A percentile compares a stretch with the other conserved stretches of the same genome.
phyloP scores from a whole-genome alignment of 1,284 basidiomycete species.

The Porphyrellus sp. region DNA sequence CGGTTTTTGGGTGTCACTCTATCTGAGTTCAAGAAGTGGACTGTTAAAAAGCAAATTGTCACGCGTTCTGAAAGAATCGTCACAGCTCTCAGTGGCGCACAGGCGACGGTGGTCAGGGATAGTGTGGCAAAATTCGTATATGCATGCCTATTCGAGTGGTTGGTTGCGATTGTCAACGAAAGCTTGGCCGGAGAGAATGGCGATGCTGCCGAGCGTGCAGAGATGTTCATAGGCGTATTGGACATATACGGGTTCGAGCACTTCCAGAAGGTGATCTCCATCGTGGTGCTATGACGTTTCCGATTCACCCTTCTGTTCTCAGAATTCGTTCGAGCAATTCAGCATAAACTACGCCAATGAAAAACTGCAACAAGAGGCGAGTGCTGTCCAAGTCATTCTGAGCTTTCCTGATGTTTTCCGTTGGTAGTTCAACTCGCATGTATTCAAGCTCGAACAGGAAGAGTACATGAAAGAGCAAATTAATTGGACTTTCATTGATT shows the following conservation, averaged over 20 bases:
- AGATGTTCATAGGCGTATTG: constrained; percentile 98
- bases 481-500: constrained; percentile 99
- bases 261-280: constrained; percentile 75
- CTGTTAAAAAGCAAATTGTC: constrained; percentile 94
- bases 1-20: constrained; percentile 88
- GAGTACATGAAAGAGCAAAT: constrained; percentile 99
- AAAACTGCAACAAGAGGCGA: constrained; percentile 91
- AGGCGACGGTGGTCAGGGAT: constrained; percentile 94
- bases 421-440: constrained; percentile 90
- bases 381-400: constrained; percentile 7
- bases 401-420: constrained; percentile 20
- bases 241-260: constrained; percentile 98
- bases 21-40: constrained; percentile 99
- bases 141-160: constrained; percentile 98
- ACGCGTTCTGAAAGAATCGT: constrained; percentile 96
- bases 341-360: constrained; percentile 99
- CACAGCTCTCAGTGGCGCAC: constrained; percentile 79
- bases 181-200: constrained; percentile 89
- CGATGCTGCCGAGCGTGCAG: constrained; percentile 79
- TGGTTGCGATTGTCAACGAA: constrained; percentile 96
- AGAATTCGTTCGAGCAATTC: constrained; percentile 99
- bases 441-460: constrained; percentile 99
- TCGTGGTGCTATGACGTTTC: neutral
- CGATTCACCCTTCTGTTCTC: constrained; percentile 7
- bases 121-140: constrained; percentile 99